Evolutionary conservation across 352 stramenopile species (phyloP).

Genomic region (Globisporangium camurandrum): DNA sequence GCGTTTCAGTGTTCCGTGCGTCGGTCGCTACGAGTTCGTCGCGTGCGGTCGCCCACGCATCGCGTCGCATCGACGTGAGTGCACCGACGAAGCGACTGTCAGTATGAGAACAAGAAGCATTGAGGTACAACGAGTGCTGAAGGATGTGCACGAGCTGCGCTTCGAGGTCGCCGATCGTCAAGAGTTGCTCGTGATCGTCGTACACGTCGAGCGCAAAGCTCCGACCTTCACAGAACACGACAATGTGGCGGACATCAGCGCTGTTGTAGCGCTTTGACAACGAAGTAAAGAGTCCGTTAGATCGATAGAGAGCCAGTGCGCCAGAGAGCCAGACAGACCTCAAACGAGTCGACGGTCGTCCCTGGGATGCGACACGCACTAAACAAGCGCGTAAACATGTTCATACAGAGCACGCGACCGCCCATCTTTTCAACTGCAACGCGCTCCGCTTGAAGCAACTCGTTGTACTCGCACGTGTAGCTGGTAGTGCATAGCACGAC

Average conservation of each 20-base stretch:
- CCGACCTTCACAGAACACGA: conserved; percentile 44
- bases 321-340: conserved; percentile 8
- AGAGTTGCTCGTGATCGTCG: conserved; percentile 29
- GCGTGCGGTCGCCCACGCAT: conserved; percentile 82
- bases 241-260: conserved; percentile 27
- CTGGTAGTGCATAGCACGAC: conserved; percentile 8
- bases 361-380: conserved; percentile 87
- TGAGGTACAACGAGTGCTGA: conserved; percentile 34
- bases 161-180: conserved; percentile 63
- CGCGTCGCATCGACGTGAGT: conserved; percentile 82
- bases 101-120: conserved; percentile 3
- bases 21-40: conserved; percentile 49
- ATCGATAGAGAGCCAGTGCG: neutral
- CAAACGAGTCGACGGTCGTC: conserved; percentile 37
- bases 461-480: conserved; percentile 81
- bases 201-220: conserved; percentile 46
- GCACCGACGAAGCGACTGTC: conserved; percentile 60
- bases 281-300: neutral
- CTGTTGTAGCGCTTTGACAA: conserved; percentile 22
- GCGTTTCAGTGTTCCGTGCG: conserved; percentile 37
- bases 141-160: conserved; percentile 48
- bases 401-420: conserved; percentile 83
- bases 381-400: conserved; percentile 85
- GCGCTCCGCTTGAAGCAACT: conserved; percentile 73
- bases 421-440: conserved; percentile 86